A percentile compares a stretch with the other conserved stretches of the same genome.
phyloP scores from a whole-genome alignment of 768 basidiomycete genomes.

The Leccinum fibrillosum region DNA sequence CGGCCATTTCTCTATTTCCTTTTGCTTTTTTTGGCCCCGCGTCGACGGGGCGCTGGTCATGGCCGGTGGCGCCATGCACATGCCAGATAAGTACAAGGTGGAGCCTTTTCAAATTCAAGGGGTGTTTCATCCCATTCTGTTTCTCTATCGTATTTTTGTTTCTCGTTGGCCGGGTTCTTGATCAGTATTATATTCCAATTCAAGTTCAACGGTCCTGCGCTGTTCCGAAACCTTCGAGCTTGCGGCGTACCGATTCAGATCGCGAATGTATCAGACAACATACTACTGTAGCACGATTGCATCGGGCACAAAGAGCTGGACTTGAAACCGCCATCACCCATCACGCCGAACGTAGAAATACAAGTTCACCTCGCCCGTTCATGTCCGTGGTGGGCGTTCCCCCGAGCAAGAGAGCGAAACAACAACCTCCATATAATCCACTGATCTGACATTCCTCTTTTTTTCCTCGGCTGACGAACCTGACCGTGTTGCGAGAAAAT shows the following conservation, averaged over 20 bases:
- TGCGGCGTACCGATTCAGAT: not conserved
- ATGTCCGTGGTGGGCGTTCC: not conserved
- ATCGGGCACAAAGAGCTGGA: not conserved
- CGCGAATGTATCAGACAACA: not conserved
- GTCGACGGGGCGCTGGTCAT: not conserved
- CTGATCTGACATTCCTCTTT: not conserved
- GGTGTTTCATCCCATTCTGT: not conserved
- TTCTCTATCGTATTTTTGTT: not conserved
- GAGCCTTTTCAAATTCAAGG: constrained; percentile 23
- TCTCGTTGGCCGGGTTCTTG: not conserved
- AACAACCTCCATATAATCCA: not conserved
- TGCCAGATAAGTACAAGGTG: constrained; percentile 15
- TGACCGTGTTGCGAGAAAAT: not conserved
- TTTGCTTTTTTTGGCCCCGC: not conserved
- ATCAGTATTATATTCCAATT: not conserved
- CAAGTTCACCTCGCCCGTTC: not conserved
- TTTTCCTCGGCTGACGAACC: not conserved
- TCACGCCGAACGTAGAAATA: not conserved
- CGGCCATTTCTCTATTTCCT: not conserved
- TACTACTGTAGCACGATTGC: not conserved
- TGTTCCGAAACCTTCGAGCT: not conserved
- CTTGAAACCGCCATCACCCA: not conserved
- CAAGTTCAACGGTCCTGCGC: not conserved
- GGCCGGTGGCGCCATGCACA: not conserved
- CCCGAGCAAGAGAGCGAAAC: not conserved